These are phyloP conservation scores for Magnolia sinica DNA, from an alignment of 164 flowering plant genomes.

Conservation along the genomic window DNA sequence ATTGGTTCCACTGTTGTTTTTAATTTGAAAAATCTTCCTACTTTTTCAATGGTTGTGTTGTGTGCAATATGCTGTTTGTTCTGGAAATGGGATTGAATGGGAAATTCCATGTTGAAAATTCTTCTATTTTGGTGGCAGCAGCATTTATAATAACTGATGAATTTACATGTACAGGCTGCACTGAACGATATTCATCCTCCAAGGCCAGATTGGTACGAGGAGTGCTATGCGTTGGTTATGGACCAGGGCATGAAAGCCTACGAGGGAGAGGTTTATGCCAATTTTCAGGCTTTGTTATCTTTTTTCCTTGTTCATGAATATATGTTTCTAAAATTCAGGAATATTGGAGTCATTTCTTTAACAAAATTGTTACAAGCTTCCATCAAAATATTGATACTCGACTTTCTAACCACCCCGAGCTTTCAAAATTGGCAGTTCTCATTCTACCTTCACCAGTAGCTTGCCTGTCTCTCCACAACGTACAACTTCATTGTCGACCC, in stretches of 20 bases:
- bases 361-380: not conserved
- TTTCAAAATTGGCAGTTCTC: no score
- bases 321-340: not conserved
- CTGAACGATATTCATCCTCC: slow-evolving; percentile 59
- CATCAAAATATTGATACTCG: no score
- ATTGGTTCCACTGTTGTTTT: not conserved
- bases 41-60: not conserved
- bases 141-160: not conserved
- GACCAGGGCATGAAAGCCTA: slow-evolving; percentile 48
- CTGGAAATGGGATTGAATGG: no score
- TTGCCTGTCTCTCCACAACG: not conserved
- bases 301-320: not conserved
- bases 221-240: slow-evolving; percentile 56
- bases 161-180: slow-evolving; percentile 34
- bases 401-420: no score
- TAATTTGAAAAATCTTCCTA: not conserved
- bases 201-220: slow-evolving; percentile 82
- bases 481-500: not conserved
- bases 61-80: not conserved
- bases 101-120: no score
- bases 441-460: no score
- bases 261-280: slow-evolving; percentile 62
- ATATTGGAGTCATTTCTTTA: not conserved
- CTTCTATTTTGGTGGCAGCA: no score
- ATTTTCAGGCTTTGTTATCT: not conserved